Conservation (phyloP, 495 filamentous ascomycete species). For the Emericellopsis terricola region DNA sequence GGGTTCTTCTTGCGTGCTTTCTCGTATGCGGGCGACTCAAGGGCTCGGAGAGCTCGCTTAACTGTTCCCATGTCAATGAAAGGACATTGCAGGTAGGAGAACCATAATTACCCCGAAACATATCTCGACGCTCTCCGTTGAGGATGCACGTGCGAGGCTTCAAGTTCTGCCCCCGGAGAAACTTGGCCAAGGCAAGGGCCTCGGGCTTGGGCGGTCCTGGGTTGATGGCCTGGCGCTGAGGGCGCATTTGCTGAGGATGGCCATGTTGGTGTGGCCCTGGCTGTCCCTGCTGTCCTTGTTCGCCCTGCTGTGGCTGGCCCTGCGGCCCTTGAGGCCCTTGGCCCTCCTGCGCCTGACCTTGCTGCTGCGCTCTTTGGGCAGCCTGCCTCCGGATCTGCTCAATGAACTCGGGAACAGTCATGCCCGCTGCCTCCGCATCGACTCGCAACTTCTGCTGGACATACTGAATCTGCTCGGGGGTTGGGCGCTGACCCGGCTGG, state of each 20-base stretch:
- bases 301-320: slow-evolving; percentile 16
- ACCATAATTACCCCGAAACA: slow-evolving; percentile 90
- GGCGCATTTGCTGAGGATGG: slow-evolving; percentile 41
- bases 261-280: slow-evolving; percentile 49
- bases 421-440: slow-evolving; percentile 54
- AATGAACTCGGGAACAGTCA: slow-evolving; percentile 55
- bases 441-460: slow-evolving; percentile 74
- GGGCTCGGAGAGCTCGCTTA: slow-evolving; percentile 88
- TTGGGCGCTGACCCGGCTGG: slow-evolving; percentile 40
- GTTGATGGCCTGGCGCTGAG: slow-evolving; percentile 37
- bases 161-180: slow-evolving; percentile 65
- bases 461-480: slow-evolving; percentile 63
- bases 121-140: slow-evolving; percentile 92
- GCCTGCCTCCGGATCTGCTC: slow-evolving; percentile 46
- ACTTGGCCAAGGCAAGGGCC: slow-evolving; percentile 78
- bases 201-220: slow-evolving; percentile 73
- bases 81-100: too few species aligned
- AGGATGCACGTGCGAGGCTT: slow-evolving; percentile 86
- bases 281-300: slow-evolving; percentile 35
- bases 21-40: slow-evolving; percentile 73
- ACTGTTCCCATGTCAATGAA: too few species aligned
- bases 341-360: slow-evolving; percentile 27
- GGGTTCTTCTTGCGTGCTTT: slow-evolving; percentile 82
- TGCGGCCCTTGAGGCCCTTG: slow-evolving; percentile 16
- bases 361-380: slow-evolving; percentile 45